Evolutionary conservation across 495 filamentous ascomycete genomes (phyloP).

Genomic region (Aspergillus indologenus): DNA sequence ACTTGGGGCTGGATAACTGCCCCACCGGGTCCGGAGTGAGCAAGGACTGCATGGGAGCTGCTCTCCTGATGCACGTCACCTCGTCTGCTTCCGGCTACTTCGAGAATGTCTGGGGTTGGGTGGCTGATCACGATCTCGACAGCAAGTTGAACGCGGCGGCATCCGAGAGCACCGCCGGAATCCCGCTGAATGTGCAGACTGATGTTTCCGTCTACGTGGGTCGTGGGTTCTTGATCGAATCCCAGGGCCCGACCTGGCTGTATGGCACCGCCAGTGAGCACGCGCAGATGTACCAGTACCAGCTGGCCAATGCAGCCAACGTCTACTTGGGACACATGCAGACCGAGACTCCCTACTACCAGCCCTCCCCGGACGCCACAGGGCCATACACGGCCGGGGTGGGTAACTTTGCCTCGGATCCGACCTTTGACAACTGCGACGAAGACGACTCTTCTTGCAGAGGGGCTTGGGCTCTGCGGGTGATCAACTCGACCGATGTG

Average conservation of each 20-base stretch:
- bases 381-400: constrained; percentile 47
- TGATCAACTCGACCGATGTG: constrained; percentile 53
- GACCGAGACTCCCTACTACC: constrained; percentile 71
- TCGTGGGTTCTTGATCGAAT: constrained; percentile 56
- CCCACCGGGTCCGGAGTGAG: constrained; percentile 15
- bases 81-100: constrained; percentile 41
- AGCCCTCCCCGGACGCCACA: constrained; percentile 57
- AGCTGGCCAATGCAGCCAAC: constrained; percentile 61
- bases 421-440: constrained; percentile 48
- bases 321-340: constrained; percentile 71
- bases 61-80: constrained; percentile 57
- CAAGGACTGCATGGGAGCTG: constrained; percentile 50
- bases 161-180: background rate
- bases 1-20: background rate
- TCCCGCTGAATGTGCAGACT: constrained; percentile 31
- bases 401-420: constrained; percentile 52
- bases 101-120: constrained; percentile 62
- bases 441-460: constrained; percentile 43
- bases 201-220: constrained; percentile 62
- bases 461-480: constrained; percentile 61
- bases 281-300: constrained; percentile 71
- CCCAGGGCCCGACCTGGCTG: constrained; percentile 50
- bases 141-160: constrained; percentile 7
- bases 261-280: constrained; percentile 73
- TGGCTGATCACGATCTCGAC: constrained; percentile 65